Conservation (phyloP, 2,329 filamentous ascomycete genomes). For the Sordariomycetes sp. region DNA sequence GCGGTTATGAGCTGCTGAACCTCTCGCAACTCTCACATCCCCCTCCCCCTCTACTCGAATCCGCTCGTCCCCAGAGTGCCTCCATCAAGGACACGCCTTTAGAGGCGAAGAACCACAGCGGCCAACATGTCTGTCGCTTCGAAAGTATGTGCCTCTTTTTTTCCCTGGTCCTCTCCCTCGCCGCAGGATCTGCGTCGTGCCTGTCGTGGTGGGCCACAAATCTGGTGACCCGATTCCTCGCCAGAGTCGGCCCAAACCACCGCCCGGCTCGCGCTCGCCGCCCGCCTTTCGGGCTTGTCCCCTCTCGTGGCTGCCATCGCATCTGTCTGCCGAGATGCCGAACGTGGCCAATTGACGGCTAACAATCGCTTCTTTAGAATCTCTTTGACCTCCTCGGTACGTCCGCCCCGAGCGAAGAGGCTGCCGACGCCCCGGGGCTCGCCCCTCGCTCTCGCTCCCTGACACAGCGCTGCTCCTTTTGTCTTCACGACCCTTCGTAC, state of each 20-base stretch:
- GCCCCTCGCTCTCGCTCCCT: slow-evolving; percentile 8
- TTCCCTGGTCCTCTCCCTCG: background rate
- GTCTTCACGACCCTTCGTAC: background rate
- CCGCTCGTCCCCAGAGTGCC: slow-evolving; percentile 4
- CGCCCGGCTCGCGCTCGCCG: slow-evolving; percentile 3
- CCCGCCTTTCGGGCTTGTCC: background rate
- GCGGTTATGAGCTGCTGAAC: slow-evolving; percentile 7
- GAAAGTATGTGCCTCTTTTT: slow-evolving; percentile 36
- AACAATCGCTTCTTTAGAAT: slow-evolving; percentile 51
- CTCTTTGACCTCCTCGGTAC: slow-evolving; percentile 97
- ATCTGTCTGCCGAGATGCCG: slow-evolving; percentile 8
- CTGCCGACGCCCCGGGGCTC: background rate
- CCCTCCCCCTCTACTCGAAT: background rate
- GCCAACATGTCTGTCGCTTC: slow-evolving; percentile 54
- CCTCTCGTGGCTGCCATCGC: slow-evolving; percentile 10
- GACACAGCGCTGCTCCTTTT: slow-evolving; percentile 10
- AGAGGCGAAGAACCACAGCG: slow-evolving; percentile 39
- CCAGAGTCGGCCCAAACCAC: background rate
- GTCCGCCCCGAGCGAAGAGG: slow-evolving; percentile 17
- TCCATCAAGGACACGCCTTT: slow-evolving; percentile 27
- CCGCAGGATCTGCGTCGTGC: background rate
- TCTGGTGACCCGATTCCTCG: background rate
- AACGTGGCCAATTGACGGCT: background rate
- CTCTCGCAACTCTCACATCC: background rate
- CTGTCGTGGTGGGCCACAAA: slow-evolving; percentile 3